Evolutionary conservation across 1,139 yeast genomes (phyloP).

Genomic region (Yamadazyma pseudoaaseri): DNA sequence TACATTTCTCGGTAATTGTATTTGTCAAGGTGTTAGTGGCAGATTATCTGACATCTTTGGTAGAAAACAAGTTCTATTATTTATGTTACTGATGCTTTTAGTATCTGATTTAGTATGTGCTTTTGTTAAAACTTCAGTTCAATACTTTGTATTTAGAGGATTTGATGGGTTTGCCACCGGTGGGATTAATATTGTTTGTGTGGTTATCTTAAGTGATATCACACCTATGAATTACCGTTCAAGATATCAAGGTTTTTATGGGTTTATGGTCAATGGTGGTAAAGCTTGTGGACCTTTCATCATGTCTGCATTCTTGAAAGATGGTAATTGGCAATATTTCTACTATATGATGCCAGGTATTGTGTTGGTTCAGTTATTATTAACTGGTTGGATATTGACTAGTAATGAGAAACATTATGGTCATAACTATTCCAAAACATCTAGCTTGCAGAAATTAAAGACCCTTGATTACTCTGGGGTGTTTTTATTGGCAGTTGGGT

Average conservation of each 20-base stretch:
- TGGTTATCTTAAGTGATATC: conserved; percentile 45
- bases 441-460: conserved; percentile 30
- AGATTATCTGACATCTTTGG: conserved; percentile 45
- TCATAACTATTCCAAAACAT: conserved; percentile 23
- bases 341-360: conserved; percentile 41
- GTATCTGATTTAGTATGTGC: conserved; percentile 43
- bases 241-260: conserved; percentile 44
- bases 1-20: conserved; percentile 43
- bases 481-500: conserved; percentile 40
- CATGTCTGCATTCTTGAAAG: conserved; percentile 48
- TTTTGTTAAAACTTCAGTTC: conserved; percentile 35
- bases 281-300: conserved; percentile 53
- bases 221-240: conserved; percentile 42
- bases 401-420: conserved; percentile 21
- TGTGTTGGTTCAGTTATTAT: conserved; percentile 9
- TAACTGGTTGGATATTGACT: conserved; percentile 27
- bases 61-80: conserved; percentile 33
- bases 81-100: conserved; percentile 29
- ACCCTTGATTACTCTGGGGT: conserved; percentile 53
- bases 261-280: conserved; percentile 47
- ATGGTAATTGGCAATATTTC: conserved; percentile 47
- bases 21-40: conserved; percentile 46
- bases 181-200: conserved; percentile 36
- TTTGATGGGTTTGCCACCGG: conserved; percentile 46
- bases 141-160: conserved; percentile 41